Percentiles rank a stretch among this genome's conserved stretches.
These are phyloP conservation scores for Teratosphaeria epicoccoides DNA, from an alignment of 2,329 filamentous ascomycete species.

Conservation along the genomic window DNA sequence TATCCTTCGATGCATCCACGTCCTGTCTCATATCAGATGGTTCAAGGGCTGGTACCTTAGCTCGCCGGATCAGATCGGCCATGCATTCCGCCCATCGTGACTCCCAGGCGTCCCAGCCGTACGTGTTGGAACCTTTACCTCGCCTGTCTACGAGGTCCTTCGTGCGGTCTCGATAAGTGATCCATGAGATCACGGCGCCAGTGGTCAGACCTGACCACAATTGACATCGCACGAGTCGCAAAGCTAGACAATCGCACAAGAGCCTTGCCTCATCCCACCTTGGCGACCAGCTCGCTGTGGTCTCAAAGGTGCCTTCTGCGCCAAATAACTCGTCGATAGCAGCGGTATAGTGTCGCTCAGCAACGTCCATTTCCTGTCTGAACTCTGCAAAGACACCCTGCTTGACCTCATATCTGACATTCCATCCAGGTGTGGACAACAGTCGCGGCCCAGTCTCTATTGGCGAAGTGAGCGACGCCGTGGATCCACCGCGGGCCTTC, in stretches of 20 bases:
- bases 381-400: conserved; percentile 84
- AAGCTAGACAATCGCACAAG: conserved; percentile 67
- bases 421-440: conserved; percentile 79
- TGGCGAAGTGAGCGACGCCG: conserved; percentile 76
- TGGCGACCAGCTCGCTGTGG: conserved; percentile 79
- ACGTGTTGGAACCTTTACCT: conserved; percentile 76
- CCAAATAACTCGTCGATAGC: conserved; percentile 77
- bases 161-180: conserved; percentile 62
- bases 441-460: conserved; percentile 68
- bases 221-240: conserved; percentile 72
- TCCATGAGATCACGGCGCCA: conserved; percentile 69
- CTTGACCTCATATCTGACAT: conserved; percentile 90
- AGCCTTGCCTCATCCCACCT: conserved; percentile 90
- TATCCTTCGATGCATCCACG: conserved; percentile 8
- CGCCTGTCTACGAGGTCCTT: conserved; percentile 68
- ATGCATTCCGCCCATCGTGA: conserved; percentile 57
- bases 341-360: conserved; percentile 73
- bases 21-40: conserved; percentile 1
- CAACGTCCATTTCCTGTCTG: conserved; percentile 81
- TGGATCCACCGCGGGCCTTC: conserved; percentile 63
- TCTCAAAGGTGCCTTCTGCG: conserved; percentile 66
- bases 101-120: conserved; percentile 93
- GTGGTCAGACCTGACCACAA: conserved; percentile 73
- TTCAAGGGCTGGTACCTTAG: conserved; percentile 38
- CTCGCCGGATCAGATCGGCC: conserved; percentile 47